Conservation (phyloP, 1,284 basidiomycete species). For the Waitea zeae region DNA sequence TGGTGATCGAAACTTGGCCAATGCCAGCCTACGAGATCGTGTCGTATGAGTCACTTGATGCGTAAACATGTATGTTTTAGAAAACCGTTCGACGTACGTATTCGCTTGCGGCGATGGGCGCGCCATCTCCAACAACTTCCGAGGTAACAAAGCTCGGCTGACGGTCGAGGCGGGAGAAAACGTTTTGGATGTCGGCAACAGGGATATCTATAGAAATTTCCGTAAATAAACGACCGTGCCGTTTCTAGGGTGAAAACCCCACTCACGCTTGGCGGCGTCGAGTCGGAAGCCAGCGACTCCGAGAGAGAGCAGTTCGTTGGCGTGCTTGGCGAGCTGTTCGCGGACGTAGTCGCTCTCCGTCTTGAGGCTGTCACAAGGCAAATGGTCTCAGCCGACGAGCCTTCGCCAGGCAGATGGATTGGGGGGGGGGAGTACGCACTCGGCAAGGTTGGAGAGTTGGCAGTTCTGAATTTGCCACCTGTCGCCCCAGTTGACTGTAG, state of each 20-base stretch:
- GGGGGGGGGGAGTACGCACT: conserved; percentile 15
- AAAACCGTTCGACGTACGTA: no score
- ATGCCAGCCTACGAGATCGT: no score
- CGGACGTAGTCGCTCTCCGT: conserved; percentile 14
- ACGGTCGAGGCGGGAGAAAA: conserved; percentile 7
- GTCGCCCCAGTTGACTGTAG: conserved; percentile 14
- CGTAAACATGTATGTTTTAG: no score
- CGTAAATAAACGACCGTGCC: neutral
- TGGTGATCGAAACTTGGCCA: no score
- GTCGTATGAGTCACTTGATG: no score
- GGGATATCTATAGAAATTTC: conserved; percentile 8
- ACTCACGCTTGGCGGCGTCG: conserved; percentile 17
- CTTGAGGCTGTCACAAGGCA: no score
- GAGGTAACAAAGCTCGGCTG: conserved; percentile 7
- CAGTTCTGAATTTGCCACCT: conserved; percentile 14
- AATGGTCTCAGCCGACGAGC: no score
- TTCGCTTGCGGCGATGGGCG: no score
- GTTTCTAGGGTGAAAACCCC: neutral
- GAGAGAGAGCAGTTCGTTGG: conserved; percentile 14
- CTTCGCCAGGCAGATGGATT: no score
- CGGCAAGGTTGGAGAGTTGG: conserved; percentile 11
- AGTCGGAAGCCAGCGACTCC: conserved; percentile 16
- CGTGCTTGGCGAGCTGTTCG: conserved; percentile 11
- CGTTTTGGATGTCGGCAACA: conserved; percentile 9
- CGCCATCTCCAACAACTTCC: no score